Conservation (phyloP, 805 yeast species). For the Saturnispora hagleri region DNA sequence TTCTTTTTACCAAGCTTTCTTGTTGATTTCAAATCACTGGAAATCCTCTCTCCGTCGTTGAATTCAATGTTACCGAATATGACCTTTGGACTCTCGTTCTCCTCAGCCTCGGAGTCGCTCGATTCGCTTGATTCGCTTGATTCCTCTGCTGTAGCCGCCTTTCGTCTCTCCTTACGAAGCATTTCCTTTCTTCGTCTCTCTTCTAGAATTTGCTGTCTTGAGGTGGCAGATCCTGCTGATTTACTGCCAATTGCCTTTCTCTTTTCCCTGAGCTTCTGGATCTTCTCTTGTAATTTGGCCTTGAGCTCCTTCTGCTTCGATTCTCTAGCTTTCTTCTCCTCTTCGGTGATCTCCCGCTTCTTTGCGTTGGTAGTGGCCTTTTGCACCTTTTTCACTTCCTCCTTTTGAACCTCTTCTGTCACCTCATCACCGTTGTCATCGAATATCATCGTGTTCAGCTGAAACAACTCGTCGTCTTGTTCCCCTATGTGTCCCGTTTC, state of each 20-base stretch:
- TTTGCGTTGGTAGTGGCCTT: slow-evolving; percentile 6
- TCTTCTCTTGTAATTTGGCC: slow-evolving; percentile 70
- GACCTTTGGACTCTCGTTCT: slow-evolving; percentile 30
- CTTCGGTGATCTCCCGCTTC: slow-evolving; percentile 31
- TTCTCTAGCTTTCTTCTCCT: slow-evolving; percentile 40
- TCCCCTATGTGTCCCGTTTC: too few relatives aligned
- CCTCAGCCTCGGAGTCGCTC: slow-evolving; percentile 28
- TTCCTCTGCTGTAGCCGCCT: slow-evolving; percentile 22
- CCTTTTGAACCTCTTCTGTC: slow-evolving; percentile 24
- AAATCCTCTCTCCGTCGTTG: slow-evolving; percentile 69
- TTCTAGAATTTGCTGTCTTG: slow-evolving; percentile 71
- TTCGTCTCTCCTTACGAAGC: slow-evolving; percentile 25
- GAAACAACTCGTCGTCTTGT: slow-evolving; percentile 6
- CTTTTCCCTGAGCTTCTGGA: slow-evolving; percentile 58
- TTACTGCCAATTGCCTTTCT: slow-evolving; percentile 90
- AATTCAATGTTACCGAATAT: slow-evolving; percentile 78
- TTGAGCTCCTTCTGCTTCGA: slow-evolving; percentile 59
- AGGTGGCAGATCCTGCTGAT: slow-evolving; percentile 70
- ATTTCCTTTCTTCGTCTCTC: slow-evolving; percentile 46
- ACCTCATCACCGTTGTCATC: slow-evolving; percentile 15
- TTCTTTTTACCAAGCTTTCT: slow-evolving; percentile 55
- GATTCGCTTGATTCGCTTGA: slow-evolving; percentile 33
- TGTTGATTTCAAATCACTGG: slow-evolving; percentile 56
- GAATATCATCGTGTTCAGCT: slow-evolving; percentile 1
- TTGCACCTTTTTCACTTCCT: slow-evolving; percentile 9